A percentile compares a stretch with the other conserved stretches of the same genome.
Conservation (phyloP, 1,284 basidiomycete species). For the Blastosporella zonata region DNA sequence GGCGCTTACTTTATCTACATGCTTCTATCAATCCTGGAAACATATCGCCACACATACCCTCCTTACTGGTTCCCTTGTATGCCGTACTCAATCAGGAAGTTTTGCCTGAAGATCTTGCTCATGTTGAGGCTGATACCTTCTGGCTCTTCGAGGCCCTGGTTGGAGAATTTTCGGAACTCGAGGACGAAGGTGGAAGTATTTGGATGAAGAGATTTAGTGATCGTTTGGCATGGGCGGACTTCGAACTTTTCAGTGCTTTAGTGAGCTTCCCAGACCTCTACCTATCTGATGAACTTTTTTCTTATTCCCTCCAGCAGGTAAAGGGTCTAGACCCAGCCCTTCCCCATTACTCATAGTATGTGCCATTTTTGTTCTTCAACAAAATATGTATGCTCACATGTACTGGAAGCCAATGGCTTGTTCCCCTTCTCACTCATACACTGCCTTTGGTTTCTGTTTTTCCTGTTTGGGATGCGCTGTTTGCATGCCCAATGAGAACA, state of each 20-base stretch:
- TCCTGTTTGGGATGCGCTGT: constrained; percentile 68
- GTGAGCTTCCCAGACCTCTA: constrained; percentile 36
- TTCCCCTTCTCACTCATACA: constrained; percentile 70
- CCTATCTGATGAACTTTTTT: neutral
- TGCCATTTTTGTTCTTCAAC: constrained; percentile 12
- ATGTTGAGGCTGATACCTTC: constrained; percentile 76
- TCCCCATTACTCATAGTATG: constrained; percentile 80
- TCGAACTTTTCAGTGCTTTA: constrained; percentile 57
- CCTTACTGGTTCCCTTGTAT: constrained; percentile 68
- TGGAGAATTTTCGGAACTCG: constrained; percentile 68
- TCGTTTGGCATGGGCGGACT: constrained; percentile 62
- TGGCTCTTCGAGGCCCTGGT: constrained; percentile 77
- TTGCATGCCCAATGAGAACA: constrained; percentile 54
- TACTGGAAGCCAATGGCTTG: constrained; percentile 63
- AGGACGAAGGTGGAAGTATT: constrained; percentile 55
- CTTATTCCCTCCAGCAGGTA: constrained; percentile 32
- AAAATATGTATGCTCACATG: neutral
- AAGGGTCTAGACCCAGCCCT: constrained; percentile 69
- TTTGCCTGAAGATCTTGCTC: constrained; percentile 55
- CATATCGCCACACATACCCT: constrained; percentile 62
- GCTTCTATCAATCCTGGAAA: constrained; percentile 70
- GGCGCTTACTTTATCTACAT: constrained; percentile 74
- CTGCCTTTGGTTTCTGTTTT: constrained; percentile 59
- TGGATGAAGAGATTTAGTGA: constrained; percentile 68
- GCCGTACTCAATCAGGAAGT: constrained; percentile 58